phyloP scores from a whole-genome alignment of 2,329 filamentous ascomycete genomes.

The Aureobasidium zeae region DNA sequence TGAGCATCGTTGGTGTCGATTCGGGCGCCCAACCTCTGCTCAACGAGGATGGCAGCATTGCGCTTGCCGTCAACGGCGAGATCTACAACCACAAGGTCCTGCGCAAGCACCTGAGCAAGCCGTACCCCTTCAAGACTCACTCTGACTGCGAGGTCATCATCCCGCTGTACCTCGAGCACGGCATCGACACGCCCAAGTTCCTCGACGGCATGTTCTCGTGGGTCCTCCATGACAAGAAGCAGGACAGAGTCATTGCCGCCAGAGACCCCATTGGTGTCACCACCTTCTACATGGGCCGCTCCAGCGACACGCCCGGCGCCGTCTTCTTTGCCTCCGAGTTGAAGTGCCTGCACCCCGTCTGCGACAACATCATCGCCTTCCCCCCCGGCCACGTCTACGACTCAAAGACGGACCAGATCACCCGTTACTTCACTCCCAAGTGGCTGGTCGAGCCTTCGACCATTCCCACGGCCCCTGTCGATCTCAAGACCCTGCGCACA shows the following conservation, averaged over 20 bases:
- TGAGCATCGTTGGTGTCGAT: constrained; percentile 96
- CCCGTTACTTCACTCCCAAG: constrained; percentile 79
- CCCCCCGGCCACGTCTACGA: constrained; percentile 94
- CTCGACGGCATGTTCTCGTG: constrained; percentile 99
- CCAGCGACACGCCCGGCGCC: constrained; percentile 68
- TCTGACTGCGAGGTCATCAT: constrained; percentile 99
- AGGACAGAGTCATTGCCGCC: constrained; percentile 86
- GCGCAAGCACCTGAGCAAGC: constrained; percentile 71
- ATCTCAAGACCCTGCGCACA: constrained; percentile 72
- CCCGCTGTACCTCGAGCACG: constrained; percentile 90
- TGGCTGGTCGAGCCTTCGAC: constrained; percentile 77
- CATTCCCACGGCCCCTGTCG: constrained; percentile 69
- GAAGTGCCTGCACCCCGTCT: constrained; percentile 85
- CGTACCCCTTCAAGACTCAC: constrained; percentile 96
- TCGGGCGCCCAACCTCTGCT: constrained; percentile 91
- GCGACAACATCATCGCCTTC: constrained; percentile 90
- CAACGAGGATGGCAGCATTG: constrained; percentile 79
- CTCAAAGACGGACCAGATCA: constrained; percentile 77
- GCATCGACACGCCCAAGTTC: constrained; percentile 80
- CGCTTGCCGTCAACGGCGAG: constrained; percentile 96
- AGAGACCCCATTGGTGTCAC: constrained; percentile 96
- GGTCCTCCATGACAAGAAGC: constrained; percentile 91
- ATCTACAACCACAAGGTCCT: constrained; percentile 99
- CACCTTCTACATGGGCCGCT: constrained; percentile 90
- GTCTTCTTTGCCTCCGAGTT: constrained; percentile 96